These are phyloP conservation scores for Elaeis guineensis DNA, from an alignment of 176 grass and related monocot genomes.

Conservation along the genomic window DNA sequence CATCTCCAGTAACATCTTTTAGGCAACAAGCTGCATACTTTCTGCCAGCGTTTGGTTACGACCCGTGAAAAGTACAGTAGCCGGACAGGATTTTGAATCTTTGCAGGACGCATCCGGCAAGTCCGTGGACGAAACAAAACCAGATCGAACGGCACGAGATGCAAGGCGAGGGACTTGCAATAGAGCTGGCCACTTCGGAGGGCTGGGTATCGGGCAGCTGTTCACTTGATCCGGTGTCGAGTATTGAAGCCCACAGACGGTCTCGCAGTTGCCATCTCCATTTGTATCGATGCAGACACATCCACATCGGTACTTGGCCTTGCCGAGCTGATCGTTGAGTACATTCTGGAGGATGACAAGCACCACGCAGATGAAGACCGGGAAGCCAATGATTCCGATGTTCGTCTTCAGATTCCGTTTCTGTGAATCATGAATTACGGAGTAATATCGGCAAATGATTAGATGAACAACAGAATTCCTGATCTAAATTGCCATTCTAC, in stretches of 20 bases:
- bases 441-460: no score
- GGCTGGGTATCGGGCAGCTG: constrained; percentile 55
- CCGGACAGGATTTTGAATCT: constrained; percentile 46
- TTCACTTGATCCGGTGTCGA: constrained; percentile 65
- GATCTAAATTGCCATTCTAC: no score
- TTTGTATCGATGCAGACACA: constrained; percentile 41
- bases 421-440: constrained; percentile 16
- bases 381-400: constrained; percentile 52
- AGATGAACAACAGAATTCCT: no score
- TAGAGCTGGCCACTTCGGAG: constrained; percentile 50
- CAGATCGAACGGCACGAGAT: constrained; percentile 28
- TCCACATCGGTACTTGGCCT: constrained; percentile 65
- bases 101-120: constrained; percentile 48
- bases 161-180: constrained; percentile 54
- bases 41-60: constrained; percentile 49
- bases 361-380: constrained; percentile 63
- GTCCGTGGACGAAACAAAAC: constrained; percentile 9
- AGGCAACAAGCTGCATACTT: constrained; percentile 25
- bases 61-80: constrained; percentile 54
- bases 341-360: constrained; percentile 40
- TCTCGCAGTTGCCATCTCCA: constrained; percentile 30
- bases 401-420: constrained; percentile 86
- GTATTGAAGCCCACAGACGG: constrained; percentile 59
- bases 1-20: background rate
- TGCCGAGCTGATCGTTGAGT: constrained; percentile 59